Evolutionary conservation across 1,284 basidiomycete species (phyloP).

Genomic region (Testicularia cyperi): DNA sequence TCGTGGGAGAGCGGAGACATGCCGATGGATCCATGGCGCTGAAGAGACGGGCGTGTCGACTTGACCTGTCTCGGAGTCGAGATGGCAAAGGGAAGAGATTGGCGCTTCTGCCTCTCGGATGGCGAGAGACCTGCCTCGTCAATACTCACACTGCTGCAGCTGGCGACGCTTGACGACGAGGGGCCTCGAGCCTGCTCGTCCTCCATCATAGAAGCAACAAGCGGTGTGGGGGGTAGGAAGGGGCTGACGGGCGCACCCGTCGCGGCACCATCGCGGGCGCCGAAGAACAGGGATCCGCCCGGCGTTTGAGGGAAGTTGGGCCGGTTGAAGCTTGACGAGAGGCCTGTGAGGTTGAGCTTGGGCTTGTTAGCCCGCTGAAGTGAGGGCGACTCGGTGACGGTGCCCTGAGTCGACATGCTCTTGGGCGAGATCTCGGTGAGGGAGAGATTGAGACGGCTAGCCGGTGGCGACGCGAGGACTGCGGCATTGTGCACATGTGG

Average conservation of each 20-base stretch:
- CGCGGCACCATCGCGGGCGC: slow-evolving; percentile 52
- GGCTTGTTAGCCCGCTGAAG: slow-evolving; percentile 27
- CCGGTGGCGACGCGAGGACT: too few relatives aligned
- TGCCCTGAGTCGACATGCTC: too few relatives aligned
- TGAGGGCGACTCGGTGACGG: too few relatives aligned
- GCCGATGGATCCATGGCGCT: slow-evolving; percentile 38
- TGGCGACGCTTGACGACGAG: neutral
- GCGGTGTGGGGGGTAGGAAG: slow-evolving; percentile 51
- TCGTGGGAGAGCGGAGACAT: slow-evolving; percentile 46
- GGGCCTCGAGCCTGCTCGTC: slow-evolving; percentile 11
- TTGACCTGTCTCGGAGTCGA: slow-evolving; percentile 16
- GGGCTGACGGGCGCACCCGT: slow-evolving; percentile 48
- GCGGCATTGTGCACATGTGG: slow-evolving; percentile 1
- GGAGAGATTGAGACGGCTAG: too few relatives aligned
- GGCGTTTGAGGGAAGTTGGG: slow-evolving; percentile 48
- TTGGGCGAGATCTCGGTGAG: slow-evolving; percentile 30
- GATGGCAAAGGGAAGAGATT: slow-evolving; percentile 12
- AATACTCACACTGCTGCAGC: too few relatives aligned
- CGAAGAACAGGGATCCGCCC: slow-evolving; percentile 40
- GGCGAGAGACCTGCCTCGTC: slow-evolving; percentile 8
- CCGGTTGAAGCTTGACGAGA: slow-evolving; percentile 29
- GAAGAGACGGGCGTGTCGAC: slow-evolving; percentile 20
- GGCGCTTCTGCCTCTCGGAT: slow-evolving; percentile 1
- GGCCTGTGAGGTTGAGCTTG: slow-evolving; percentile 16
- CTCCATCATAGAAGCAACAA: slow-evolving; percentile 39